Evolutionary conservation across 345 rosid species (phyloP).

Genomic region (Geranium rotundifolium): DNA sequence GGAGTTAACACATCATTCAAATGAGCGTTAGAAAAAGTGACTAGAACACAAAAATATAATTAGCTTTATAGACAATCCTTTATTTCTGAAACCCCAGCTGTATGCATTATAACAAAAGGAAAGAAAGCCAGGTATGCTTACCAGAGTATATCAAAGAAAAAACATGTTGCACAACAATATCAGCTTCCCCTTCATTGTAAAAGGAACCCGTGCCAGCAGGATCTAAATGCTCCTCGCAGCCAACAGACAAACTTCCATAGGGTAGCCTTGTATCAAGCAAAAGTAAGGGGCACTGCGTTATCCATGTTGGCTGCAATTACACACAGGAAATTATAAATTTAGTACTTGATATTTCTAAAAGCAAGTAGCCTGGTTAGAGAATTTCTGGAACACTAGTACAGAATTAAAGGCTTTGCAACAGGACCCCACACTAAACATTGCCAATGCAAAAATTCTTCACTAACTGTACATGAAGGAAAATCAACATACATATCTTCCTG

Average conservation of each 20-base stretch:
- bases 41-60: no score
- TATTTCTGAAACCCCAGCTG: neutral
- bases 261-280: conserved; percentile 95
- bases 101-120: neutral
- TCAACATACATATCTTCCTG: no score
- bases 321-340: neutral
- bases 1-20: no score
- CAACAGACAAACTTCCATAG: conserved; percentile 78
- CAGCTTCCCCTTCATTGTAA: conserved; percentile 96
- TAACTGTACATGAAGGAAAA: no score
- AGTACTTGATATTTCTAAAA: no score
- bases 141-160: conserved; percentile 70
- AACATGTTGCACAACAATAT: conserved; percentile 82
- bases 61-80: no score
- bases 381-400: no score
- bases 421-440: no score
- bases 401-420: no score
- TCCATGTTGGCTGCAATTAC: conserved; percentile 74
- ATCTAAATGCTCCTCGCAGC: conserved; percentile 90
- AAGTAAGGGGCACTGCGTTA: conserved; percentile 80
- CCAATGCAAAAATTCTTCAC: no score
- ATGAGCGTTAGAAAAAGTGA: no score
- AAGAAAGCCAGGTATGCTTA: conserved; percentile 11
- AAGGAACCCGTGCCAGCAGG: conserved; percentile 96
- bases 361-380: no score